Base-by-base conservation (phyloP, 306 rosid species). In the Fagus sylvatica region DNA sequence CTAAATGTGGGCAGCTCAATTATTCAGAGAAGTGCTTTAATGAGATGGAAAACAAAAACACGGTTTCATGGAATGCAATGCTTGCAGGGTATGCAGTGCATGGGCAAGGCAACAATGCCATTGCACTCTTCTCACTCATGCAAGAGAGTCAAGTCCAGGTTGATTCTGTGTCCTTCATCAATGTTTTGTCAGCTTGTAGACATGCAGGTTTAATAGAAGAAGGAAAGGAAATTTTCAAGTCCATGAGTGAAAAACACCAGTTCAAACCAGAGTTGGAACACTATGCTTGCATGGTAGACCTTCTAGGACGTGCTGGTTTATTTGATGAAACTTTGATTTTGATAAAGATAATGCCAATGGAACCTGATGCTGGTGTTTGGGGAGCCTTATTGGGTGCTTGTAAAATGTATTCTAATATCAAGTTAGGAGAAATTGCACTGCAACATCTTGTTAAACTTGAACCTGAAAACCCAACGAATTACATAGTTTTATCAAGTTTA, bases 331-430 rank as follows among this genome's bases (percentile, higher is more conserved):
- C 81, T 55, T 30, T 56, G 68, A 68, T 66, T 72, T 80, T 90
- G 57, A 87, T 92, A 16, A 71, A 71, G 32, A 53, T 57, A 60
- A 92, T 87, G 84, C 90, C 95, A 36, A 75, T 75, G 83, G 84
- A 85, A 72, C 89, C 95, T 1, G 84, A 82, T 82, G 94, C 90
- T 2, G 85, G 83, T 72, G 87, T 90, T 48, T 92, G 97, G 97
- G 97, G 97, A 19, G 94, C 95, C n/a, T 88, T 92, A 36, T 64
- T 92, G 66, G 93, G 95, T 76, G 91, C 89, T 4, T 88, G 97
- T 84, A 85, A 82, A 82, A 78, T 87, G 77, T 88, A 92, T 85
- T 92, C 89, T 11, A 90, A 92, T 79, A 80, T 79, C 42, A 74
- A 83, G 79, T 79, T 90, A 41, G 93, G 90, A 75, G 90, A 92